phyloP scores from a whole-genome alignment of 1,284 basidiomycete genomes.

The Ceratobasidium sp. region DNA sequence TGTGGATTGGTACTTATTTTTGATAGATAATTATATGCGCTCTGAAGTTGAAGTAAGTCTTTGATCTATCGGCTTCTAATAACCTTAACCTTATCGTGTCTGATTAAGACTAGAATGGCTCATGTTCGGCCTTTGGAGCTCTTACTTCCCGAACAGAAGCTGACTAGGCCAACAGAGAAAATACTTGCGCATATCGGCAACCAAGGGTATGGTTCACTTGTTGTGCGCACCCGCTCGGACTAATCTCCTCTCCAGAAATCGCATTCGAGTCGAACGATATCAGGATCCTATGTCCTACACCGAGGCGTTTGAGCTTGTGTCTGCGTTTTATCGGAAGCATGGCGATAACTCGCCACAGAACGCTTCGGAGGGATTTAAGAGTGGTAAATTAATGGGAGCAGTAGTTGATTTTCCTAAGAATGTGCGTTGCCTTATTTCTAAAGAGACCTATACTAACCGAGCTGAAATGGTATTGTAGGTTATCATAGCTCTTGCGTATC shows the following conservation, averaged over 20 bases:
- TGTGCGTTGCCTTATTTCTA: slow-evolving; percentile 50
- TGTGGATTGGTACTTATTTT: neutral
- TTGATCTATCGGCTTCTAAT: neutral
- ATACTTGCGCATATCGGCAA: slow-evolving; percentile 79
- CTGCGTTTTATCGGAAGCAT: slow-evolving; percentile 77
- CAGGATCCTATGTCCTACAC: slow-evolving; percentile 71
- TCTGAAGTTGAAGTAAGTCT: slow-evolving; percentile 84
- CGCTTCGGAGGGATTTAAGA: slow-evolving; percentile 65
- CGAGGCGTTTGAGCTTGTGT: slow-evolving; percentile 80
- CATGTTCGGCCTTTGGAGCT: slow-evolving; percentile 89
- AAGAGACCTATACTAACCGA: neutral
- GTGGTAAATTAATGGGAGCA: slow-evolving; percentile 71
- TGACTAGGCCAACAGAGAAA: slow-evolving; percentile 84
- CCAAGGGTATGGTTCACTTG: slow-evolving; percentile 57
- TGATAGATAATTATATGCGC: slow-evolving; percentile 80
- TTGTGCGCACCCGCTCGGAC: neutral
- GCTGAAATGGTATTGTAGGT: slow-evolving; percentile 58
- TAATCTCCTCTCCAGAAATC: slow-evolving; percentile 55
- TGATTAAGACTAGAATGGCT: slow-evolving; percentile 78
- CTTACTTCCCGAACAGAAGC: slow-evolving; percentile 70
- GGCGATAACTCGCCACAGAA: slow-evolving; percentile 35
- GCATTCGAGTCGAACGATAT: slow-evolving; percentile 74
- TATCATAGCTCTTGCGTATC: slow-evolving; percentile 81
- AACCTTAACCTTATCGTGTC: neutral
- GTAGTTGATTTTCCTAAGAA: slow-evolving; percentile 78